These are phyloP conservation scores for Elsinoe fawcettii DNA, from an alignment of 2,329 filamentous ascomycete genomes.

Conservation along the genomic window DNA sequence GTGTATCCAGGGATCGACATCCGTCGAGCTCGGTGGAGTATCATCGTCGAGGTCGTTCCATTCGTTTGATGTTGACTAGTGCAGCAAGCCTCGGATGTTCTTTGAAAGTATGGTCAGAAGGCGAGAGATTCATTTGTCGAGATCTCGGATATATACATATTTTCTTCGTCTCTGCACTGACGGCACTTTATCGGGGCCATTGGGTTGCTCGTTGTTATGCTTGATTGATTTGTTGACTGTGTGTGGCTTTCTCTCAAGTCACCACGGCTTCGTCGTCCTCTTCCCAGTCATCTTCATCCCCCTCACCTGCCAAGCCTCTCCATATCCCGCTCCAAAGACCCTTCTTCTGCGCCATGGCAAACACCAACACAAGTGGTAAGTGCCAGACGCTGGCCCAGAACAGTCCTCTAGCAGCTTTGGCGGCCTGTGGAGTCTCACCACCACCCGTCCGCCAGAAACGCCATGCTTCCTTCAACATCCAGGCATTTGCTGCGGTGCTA, in stretches of 20 bases:
- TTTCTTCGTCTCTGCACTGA: too few relatives aligned
- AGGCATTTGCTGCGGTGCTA: conserved; percentile 73
- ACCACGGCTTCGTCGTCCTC: conserved; percentile 32
- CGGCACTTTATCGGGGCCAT: too few relatives aligned
- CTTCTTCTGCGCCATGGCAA: conserved; percentile 89
- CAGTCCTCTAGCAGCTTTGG: conserved; percentile 61
- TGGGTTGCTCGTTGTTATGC: too few relatives aligned
- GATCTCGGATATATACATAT: too few relatives aligned
- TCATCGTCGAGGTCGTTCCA: too few relatives aligned
- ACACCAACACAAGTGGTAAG: conserved; percentile 77
- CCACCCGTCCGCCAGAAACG: conserved; percentile 74
- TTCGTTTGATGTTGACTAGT: too few relatives aligned
- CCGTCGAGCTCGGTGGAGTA: too few relatives aligned
- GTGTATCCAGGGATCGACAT: too few relatives aligned
- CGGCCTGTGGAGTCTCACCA: conserved; percentile 49
- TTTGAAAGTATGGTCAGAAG: too few relatives aligned
- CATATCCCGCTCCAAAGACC: conserved; percentile 82
- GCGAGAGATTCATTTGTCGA: too few relatives aligned
- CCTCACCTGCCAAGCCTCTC: conserved; percentile 55
- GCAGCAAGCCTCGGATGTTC: too few relatives aligned
- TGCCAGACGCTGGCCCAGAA: conserved; percentile 99
- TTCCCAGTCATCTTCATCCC: conserved; percentile 49
- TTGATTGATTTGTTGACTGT: too few relatives aligned
- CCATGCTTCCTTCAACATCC: conserved; percentile 74
- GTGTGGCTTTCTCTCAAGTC: not conserved